A percentile compares a stretch with the other conserved stretches of the same genome.
These are phyloP conservation scores for Jaenimonas drosophilae DNA, from an alignment of 208 protist species.

Conservation along the genomic window DNA sequence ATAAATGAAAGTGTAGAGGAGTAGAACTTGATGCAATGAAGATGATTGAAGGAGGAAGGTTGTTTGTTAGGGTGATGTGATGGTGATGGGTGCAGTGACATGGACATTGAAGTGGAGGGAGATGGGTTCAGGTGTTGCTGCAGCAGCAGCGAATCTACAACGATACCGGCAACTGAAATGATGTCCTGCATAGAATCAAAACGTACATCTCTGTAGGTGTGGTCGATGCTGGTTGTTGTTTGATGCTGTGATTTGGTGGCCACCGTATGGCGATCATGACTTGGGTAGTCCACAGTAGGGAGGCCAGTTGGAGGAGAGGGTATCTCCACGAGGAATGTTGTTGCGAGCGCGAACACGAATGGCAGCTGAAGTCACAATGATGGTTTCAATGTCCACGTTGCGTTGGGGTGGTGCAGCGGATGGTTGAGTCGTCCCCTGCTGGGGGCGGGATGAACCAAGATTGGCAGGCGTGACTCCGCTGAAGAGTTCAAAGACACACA, in stretches of 20 bases:
- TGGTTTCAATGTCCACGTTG: constrained; percentile 10
- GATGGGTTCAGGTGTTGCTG: not conserved
- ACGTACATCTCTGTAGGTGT: not conserved
- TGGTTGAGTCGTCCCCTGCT: not conserved
- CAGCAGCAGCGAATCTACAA: not conserved
- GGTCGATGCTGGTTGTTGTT: too few species aligned
- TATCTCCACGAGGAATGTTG: constrained; percentile 6
- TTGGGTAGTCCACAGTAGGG: too few species aligned
- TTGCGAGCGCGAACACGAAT: constrained; percentile 10
- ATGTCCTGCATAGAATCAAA: not conserved
- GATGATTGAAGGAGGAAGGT: not conserved
- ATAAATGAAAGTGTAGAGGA: not conserved
- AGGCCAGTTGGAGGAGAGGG: constrained; percentile 6
- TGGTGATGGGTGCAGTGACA: not conserved
- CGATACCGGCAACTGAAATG: not conserved
- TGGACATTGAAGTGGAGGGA: not conserved
- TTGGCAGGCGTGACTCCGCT: constrained; percentile 5
- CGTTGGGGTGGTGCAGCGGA: not conserved
- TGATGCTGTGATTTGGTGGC: too few species aligned
- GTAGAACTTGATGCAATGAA: not conserved
- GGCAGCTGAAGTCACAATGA: constrained; percentile 7
- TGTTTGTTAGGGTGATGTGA: not conserved
- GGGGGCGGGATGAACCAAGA: not conserved
- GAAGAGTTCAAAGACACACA: constrained; percentile 49
- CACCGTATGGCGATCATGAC: too few species aligned